These are phyloP conservation scores for Suillus fuscotomentosus DNA, from an alignment of 768 basidiomycete species.

Conservation along the genomic window DNA sequence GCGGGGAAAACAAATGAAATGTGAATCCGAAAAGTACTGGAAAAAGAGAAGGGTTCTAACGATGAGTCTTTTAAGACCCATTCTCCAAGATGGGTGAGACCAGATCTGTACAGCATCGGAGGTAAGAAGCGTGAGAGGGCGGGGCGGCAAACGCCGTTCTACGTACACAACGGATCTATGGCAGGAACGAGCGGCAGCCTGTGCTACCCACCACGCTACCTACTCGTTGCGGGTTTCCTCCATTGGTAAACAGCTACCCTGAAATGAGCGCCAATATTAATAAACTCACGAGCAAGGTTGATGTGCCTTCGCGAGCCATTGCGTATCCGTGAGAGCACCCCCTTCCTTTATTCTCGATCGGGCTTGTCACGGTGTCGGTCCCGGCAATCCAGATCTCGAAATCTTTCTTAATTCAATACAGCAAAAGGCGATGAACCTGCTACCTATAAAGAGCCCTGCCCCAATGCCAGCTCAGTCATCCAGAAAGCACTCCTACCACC, in stretches of 20 bases:
- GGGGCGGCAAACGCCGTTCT: conserved; percentile 9
- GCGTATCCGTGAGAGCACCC: conserved; percentile 17
- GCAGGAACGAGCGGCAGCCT: conserved; percentile 15
- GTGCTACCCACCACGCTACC: conserved; percentile 12
- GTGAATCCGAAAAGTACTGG: not conserved
- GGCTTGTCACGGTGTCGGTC: conserved; percentile 23
- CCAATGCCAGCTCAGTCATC: not conserved
- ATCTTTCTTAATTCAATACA: conserved; percentile 17
- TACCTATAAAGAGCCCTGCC: conserved; percentile 26
- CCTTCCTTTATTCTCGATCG: conserved; percentile 17
- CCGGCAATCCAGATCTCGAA: conserved; percentile 20
- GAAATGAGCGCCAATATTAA: conserved; percentile 8
- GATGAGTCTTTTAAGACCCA: not conserved
- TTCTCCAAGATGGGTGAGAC: not conserved
- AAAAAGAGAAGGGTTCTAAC: not conserved
- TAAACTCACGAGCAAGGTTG: conserved; percentile 6
- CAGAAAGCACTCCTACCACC: conserved; percentile 6
- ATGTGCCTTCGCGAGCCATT: conserved; percentile 16
- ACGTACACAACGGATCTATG: conserved; percentile 13
- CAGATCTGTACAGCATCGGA: conserved; percentile 3
- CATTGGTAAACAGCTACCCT: not conserved
- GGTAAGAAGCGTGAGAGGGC: not conserved
- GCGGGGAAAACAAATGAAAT: not conserved
- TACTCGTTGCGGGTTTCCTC: not conserved
- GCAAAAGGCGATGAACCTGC: conserved; percentile 26